A percentile compares a stretch with the other conserved stretches of the same genome.
Conservation (phyloP, 2,329 filamentous ascomycete species). For the Alternaria conjuncta region DNA sequence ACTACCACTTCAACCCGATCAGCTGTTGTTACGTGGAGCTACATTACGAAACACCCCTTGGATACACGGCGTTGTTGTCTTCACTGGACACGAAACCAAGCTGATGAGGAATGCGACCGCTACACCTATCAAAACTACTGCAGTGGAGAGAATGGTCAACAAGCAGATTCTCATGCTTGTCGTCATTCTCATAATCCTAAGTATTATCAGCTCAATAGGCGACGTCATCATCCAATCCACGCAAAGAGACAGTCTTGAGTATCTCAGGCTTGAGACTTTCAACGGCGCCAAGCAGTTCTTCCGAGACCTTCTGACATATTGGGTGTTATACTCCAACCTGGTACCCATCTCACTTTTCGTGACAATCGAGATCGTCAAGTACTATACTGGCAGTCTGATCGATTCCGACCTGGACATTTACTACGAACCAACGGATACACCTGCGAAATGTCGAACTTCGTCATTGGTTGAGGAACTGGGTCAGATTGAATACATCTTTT, state of each 20-base stretch:
- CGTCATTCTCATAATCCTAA: constrained; percentile 80
- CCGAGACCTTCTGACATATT: constrained; percentile 95
- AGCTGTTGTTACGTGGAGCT: constrained; percentile 89
- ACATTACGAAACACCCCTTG: constrained; percentile 95
- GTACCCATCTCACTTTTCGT: constrained; percentile 98
- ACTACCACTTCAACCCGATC: constrained; percentile 85
- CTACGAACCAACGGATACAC: constrained; percentile 92
- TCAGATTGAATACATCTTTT: constrained; percentile 98
- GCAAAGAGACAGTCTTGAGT: constrained; percentile 66
- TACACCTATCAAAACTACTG: constrained; percentile 95
- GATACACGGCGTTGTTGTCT: constrained; percentile 95
- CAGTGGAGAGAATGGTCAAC: constrained; percentile 93
- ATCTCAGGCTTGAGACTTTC: constrained; percentile 69
- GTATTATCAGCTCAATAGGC: constrained; percentile 88
- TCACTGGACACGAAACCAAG: constrained; percentile 97
- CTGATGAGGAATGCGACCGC: constrained; percentile 98
- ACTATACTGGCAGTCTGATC: constrained; percentile 96
- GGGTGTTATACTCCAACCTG: constrained; percentile 95
- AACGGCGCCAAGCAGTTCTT: constrained; percentile 82
- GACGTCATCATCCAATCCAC: constrained; percentile 81
- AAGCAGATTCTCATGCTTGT: constrained; percentile 90
- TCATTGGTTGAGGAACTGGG: constrained; percentile 96
- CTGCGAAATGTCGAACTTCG: constrained; percentile 93
- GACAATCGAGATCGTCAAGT: constrained; percentile 96
- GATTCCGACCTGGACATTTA: constrained; percentile 98